Percentiles rank a stretch among this genome's conserved stretches.
Conservation (phyloP, 148 eudicot genomes). For the Polygonum maritimum region DNA sequence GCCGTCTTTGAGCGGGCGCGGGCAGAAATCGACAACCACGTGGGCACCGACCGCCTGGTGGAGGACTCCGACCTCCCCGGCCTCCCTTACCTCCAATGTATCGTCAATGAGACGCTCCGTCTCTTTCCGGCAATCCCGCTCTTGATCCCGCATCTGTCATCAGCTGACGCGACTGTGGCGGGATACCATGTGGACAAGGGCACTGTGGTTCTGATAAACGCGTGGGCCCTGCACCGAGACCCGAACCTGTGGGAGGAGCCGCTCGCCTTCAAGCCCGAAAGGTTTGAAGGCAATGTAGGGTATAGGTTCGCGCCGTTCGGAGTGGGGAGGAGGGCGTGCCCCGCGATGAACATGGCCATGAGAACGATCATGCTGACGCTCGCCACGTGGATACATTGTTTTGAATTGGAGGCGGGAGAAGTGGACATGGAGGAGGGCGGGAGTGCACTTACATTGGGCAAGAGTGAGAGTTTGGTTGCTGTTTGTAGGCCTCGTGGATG, state of each 20-base stretch:
- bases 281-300: not conserved
- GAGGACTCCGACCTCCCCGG: not conserved
- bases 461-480: too few species aligned
- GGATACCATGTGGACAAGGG: not conserved
- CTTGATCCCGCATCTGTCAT: not conserved
- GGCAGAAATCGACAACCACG: not conserved
- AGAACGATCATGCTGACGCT: not conserved
- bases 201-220: not conserved
- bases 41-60: not conserved
- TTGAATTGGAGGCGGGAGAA: not conserved
- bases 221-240: not conserved
- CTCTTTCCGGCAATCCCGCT: not conserved
- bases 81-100: not conserved
- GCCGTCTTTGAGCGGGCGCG: not conserved
- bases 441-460: not conserved
- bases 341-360: not conserved
- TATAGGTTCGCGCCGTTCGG: not conserved
- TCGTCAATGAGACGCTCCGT: not conserved
- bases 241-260: not conserved
- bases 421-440: not conserved
- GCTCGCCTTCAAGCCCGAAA: not conserved
- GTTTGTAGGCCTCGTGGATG: too few species aligned
- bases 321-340: constrained; percentile 9
- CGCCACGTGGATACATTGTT: not conserved
- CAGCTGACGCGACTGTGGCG: not conserved